A percentile compares a stretch with the other conserved stretches of the same genome.
These are phyloP conservation scores for Trichosporon sp. DNA, from an alignment of 1,284 basidiomycete species.

Conservation along the genomic window DNA sequence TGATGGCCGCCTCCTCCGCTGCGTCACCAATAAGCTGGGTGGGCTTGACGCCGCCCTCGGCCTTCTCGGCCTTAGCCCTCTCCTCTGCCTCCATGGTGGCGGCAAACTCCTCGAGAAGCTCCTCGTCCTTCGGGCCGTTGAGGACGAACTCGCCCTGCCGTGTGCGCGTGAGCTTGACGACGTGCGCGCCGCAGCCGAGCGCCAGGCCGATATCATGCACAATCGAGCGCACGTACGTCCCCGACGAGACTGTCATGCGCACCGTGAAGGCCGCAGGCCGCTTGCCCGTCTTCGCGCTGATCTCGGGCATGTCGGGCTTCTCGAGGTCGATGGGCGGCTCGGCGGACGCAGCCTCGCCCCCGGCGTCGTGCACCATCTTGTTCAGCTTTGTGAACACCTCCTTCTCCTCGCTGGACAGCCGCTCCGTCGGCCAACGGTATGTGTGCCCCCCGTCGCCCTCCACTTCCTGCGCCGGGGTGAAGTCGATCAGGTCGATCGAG, in stretches of 20 bases:
- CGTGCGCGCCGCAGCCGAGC: conserved; percentile 79
- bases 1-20: neutral
- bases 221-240: conserved; percentile 91
- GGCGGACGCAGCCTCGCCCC: conserved; percentile 25
- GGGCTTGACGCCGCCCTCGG: neutral
- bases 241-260: conserved; percentile 86
- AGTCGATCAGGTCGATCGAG: conserved; percentile 58
- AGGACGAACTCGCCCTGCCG: conserved; percentile 75
- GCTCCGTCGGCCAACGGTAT: conserved; percentile 67
- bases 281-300: conserved; percentile 43
- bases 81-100: conserved; percentile 15
- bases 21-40: neutral
- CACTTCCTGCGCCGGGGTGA: conserved; percentile 41
- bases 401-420: conserved; percentile 64
- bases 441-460: conserved; percentile 50
- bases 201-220: conserved; percentile 82
- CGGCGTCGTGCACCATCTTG: conserved; percentile 44
- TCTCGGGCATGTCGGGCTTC: conserved; percentile 41
- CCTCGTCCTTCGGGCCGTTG: conserved; percentile 33
- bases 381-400: conserved; percentile 61
- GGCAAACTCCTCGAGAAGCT: conserved; percentile 23
- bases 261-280: conserved; percentile 75
- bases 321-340: conserved; percentile 32
- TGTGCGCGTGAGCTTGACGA: conserved; percentile 77
- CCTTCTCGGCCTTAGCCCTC: conserved; percentile 11